These are phyloP conservation scores for Roridomyces roridus DNA, from an alignment of 768 basidiomycete species.

Conservation along the genomic window DNA sequence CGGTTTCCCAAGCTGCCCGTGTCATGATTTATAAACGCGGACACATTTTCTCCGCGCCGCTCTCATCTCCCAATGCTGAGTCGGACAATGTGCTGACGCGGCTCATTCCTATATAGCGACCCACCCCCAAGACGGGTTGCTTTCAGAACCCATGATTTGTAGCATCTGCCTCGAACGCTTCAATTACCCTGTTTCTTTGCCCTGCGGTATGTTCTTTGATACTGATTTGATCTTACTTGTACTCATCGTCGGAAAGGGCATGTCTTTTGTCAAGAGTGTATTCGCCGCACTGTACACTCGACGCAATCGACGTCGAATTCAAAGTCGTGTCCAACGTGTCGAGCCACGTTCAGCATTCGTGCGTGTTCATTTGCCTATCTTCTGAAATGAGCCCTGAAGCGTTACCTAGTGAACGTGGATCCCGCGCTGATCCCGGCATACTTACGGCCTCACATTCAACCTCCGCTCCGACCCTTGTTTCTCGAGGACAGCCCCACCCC, in stretches of 20 bases:
- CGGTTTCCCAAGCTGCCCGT: too few relatives aligned
- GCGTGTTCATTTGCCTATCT: slow-evolving; percentile 23
- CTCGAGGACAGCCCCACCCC: slow-evolving; percentile 45
- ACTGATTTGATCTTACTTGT: neutral
- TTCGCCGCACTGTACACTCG: slow-evolving; percentile 55
- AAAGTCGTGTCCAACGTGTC: slow-evolving; percentile 66
- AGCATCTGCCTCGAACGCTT: slow-evolving; percentile 64
- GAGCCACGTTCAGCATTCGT: slow-evolving; percentile 62
- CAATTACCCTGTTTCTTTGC: slow-evolving; percentile 61
- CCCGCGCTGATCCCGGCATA: slow-evolving; percentile 58
- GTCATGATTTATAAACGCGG: too few relatives aligned
- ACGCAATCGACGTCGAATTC: slow-evolving; percentile 53
- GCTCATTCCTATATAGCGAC: too few relatives aligned
- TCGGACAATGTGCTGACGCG: too few relatives aligned
- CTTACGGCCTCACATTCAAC: slow-evolving; percentile 61
- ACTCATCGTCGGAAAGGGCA: slow-evolving; percentile 51
- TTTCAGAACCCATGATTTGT: slow-evolving; percentile 47
- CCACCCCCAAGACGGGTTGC: too few relatives aligned
- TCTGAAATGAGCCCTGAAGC: neutral
- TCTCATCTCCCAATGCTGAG: too few relatives aligned
- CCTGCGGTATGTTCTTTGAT: slow-evolving; percentile 58
- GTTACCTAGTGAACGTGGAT: slow-evolving; percentile 50
- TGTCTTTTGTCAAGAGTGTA: slow-evolving; percentile 67
- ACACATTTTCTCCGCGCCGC: too few relatives aligned
- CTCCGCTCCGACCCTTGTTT: slow-evolving; percentile 62